Percentiles rank a stretch among this genome's conserved stretches.
phyloP scores from a whole-genome alignment of 306 rosid genomes.

The Citrullus amarus region DNA sequence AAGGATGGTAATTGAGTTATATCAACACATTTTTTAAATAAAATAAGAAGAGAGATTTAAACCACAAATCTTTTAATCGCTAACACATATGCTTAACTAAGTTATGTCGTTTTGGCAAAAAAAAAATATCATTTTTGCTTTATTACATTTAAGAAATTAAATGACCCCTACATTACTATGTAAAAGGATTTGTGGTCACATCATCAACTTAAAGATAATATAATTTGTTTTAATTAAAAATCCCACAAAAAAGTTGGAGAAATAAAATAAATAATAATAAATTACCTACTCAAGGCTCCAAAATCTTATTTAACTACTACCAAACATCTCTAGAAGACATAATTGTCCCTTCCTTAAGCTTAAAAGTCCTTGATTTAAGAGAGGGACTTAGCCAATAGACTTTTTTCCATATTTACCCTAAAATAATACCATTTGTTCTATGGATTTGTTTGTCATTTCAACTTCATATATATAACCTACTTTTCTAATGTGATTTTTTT shows the following conservation, averaged over 20 bases:
- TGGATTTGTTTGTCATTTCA: neutral
- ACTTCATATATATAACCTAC: neutral
- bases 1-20: too few species aligned
- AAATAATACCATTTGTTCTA: neutral
- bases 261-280: neutral
- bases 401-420: neutral
- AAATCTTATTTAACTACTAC: neutral
- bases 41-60: too few species aligned
- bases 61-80: too few species aligned
- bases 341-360: neutral
- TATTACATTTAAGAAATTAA: too few species aligned
- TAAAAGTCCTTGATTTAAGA: neutral
- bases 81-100: too few species aligned
- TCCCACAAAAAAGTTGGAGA: neutral
- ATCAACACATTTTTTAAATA: too few species aligned
- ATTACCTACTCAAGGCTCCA: too few species aligned
- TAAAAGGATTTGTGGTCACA: too few species aligned
- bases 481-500: neutral
- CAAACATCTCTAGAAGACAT: neutral
- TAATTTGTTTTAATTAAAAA: neutral
- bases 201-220: neutral
- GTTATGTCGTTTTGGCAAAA: too few species aligned
- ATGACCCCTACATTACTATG: too few species aligned
- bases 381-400: neutral
- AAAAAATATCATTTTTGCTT: too few species aligned